Evolutionary conservation across 73 alveolate genomes (phyloP), one percentile per base, ranked within the genome.

Genomic region (Paramecium pentaurelia): DNA sequence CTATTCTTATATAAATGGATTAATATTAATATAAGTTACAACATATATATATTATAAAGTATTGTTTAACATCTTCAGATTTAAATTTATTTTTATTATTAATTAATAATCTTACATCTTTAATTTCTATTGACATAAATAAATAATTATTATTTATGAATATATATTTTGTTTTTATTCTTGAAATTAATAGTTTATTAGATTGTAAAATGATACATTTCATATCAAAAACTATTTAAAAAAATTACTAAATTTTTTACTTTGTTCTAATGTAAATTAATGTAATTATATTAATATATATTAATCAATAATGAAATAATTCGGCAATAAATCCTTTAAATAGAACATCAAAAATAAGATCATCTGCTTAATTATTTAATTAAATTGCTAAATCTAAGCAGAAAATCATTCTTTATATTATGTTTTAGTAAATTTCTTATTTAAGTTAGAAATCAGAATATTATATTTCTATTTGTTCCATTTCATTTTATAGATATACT

Each of bases 291-390:
- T 25, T 64, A 64, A 64, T 28, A 40, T 12, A 28, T 64, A 64
- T 34, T 64, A 64, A 64, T 64, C 84, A 64, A 64, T 64, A 32
- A 34, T 64, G 84, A 64, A 80, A 80, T 47, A 80, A 80, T 80
- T 80, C 91, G 16, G 91, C 91, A 10, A 80, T 80, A 42, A 32
- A 49, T 80, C 77, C 91, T 80, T 80, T 80, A 47, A 80, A 80
- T 9, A 80, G 28, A 8, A 80, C 75, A 32, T 80, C 91, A 49
- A 47, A 40, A 11, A 80, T 25, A 8, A 80, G 45, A 45, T 80
- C 91, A 16, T 80, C 91, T 45, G 58, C 34, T 49, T 80, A 14
- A 47, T 49, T 49, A 27, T 49, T 36, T 32, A 42, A 80, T 32
- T 49, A 20, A 20, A 80, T 27, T 27, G 91, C 91, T 25, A 80